A percentile compares a stretch with the other conserved stretches of the same genome.
phyloP scores from a whole-genome alignment of 2,329 filamentous ascomycete genomes.

The Hirsutella rhossiliensis region DNA sequence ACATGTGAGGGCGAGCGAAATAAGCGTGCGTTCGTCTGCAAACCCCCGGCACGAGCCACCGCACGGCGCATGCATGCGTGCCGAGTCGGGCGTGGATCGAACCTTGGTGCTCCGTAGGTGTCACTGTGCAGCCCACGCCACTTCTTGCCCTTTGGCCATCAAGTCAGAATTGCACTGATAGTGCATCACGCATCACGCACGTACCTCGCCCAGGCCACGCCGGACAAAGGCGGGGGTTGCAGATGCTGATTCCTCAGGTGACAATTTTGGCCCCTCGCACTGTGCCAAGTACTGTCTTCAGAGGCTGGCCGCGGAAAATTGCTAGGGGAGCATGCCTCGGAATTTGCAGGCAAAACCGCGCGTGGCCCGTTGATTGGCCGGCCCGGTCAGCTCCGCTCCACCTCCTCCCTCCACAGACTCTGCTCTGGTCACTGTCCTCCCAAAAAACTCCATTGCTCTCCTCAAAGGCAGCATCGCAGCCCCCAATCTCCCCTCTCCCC shows the following conservation, averaged over 20 bases:
- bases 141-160: too few relatives aligned
- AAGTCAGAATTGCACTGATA: too few relatives aligned
- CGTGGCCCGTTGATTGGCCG: slow-evolving; percentile 6
- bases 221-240: background rate
- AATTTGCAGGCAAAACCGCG: slow-evolving; percentile 26
- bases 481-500: slow-evolving; percentile 48
- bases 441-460: slow-evolving; percentile 33
- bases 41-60: too few relatives aligned
- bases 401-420: slow-evolving; percentile 29
- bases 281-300: too few relatives aligned
- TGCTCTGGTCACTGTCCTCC: slow-evolving; percentile 27
- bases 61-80: too few relatives aligned
- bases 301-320: slow-evolving; percentile 13
- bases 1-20: too few relatives aligned
- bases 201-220: too few relatives aligned
- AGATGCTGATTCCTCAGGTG: background rate
- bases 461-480: slow-evolving; percentile 36
- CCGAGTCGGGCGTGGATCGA: too few relatives aligned
- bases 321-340: slow-evolving; percentile 22
- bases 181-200: too few relatives aligned
- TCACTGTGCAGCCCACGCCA: too few relatives aligned
- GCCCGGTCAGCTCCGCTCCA: slow-evolving; percentile 20
- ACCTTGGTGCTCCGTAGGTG: too few relatives aligned
- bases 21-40: too few relatives aligned
- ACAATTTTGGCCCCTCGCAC: background rate